phyloP scores from a whole-genome alignment of 805 yeast species.

The Scheffersomyces stipitis region DNA sequence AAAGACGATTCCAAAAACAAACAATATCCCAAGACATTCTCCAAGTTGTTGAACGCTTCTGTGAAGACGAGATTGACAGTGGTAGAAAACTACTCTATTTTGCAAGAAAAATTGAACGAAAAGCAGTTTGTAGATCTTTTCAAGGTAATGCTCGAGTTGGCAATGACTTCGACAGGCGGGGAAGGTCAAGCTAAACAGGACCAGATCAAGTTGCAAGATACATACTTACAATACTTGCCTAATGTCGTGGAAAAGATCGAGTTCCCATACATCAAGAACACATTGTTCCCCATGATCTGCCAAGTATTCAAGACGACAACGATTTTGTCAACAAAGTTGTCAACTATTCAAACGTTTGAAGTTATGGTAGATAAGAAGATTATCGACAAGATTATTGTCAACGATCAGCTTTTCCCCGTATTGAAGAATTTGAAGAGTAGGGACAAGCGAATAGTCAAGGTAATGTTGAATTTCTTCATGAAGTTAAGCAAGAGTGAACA shows the following conservation, averaged over 20 bases:
- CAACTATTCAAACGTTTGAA: constrained; percentile 61
- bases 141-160: constrained; percentile 43
- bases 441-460: constrained; percentile 61
- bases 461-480: constrained; percentile 49
- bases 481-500: constrained; percentile 50
- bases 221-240: constrained; percentile 45
- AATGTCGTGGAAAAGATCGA: constrained; percentile 51
- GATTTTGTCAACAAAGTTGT: constrained; percentile 72
- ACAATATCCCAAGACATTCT: constrained; percentile 19
- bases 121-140: constrained; percentile 51
- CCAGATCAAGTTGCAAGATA: constrained; percentile 50
- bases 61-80: constrained; percentile 30
- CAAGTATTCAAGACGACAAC: constrained; percentile 81
- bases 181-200: constrained; percentile 28
- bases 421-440: constrained; percentile 74
- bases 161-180: constrained; percentile 23
- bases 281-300: constrained; percentile 71
- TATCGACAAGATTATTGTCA: constrained; percentile 68
- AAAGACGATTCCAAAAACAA: constrained; percentile 22
- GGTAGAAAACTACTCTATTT: constrained; percentile 45
- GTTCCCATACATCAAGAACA: constrained; percentile 69
- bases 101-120: constrained; percentile 51
- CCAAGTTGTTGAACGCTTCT: constrained; percentile 31
- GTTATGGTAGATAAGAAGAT: constrained; percentile 56
- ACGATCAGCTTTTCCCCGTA: constrained; percentile 80